Evolutionary conservation across 768 basidiomycete genomes (phyloP), one percentile per base, ranked within the genome.

Genomic region (Amanita muscaria): DNA sequence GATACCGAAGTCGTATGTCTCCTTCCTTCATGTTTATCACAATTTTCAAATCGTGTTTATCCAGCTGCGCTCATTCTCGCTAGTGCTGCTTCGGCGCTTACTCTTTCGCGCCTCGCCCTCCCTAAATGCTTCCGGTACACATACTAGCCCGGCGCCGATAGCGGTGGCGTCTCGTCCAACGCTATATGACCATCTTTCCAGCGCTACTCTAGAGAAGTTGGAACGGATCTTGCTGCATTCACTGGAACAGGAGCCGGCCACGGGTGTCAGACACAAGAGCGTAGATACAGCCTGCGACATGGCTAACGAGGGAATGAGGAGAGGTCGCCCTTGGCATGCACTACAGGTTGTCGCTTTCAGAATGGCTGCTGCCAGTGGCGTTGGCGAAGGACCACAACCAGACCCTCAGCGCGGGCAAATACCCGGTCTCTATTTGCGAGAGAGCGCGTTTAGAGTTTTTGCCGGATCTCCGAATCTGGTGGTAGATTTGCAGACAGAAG

Each of bases 11-110:
- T 87, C 63, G 86, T 40, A 22, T 11, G 29, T 44, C 32, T 30
- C 31, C 16, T 36, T 19, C 37, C 27, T 40, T n/a, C n/a, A n/a
- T n/a, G n/a, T n/a, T n/a, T n/a, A n/a, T n/a, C n/a, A n/a, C n/a
- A n/a, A n/a, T n/a, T n/a, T n/a, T n/a, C n/a, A n/a, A n/a, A n/a
- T n/a, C n/a, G n/a, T n/a, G n/a, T n/a, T n/a, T n/a, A n/a, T n/a
- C n/a, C n/a, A 88, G 85, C 89, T 89, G 87, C 79, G 86, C 22
- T 84, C 83, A 0, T 88, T 89, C 62, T 86, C 87, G 2, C 68
- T 88, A 22, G 86, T 90, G 8, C 75, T 89, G 23, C 73, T 88
- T 22, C 78, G 88, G 7, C 77, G 88, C 4, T 71, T 90, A 3
- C 74, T 88, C 23, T 89, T 90, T 60, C 76, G 86, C 5, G 54